A percentile compares a stretch with the other conserved stretches of the same genome.
Conservation (phyloP, 2,329 filamentous ascomycete genomes). For the Fusarium keratoplasticum region DNA sequence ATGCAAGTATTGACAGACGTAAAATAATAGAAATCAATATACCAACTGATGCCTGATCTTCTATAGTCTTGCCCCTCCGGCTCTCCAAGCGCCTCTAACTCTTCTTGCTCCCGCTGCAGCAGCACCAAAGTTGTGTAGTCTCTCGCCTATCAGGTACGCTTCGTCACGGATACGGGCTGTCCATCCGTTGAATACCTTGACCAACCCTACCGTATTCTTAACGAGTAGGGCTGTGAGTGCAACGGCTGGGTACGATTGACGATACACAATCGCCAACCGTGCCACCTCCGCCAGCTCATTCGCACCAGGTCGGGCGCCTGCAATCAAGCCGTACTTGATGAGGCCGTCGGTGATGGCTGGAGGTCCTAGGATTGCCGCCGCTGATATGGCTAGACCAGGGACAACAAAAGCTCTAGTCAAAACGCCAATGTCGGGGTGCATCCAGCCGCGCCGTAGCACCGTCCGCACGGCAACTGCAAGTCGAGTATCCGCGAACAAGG, state of each 20-base stretch:
- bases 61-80: constrained; percentile 48
- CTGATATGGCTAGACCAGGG: constrained; percentile 73
- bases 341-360: constrained; percentile 63
- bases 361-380: constrained; percentile 73
- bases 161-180: constrained; percentile 88
- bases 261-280: constrained; percentile 56
- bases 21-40: constrained; percentile 14
- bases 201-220: constrained; percentile 60
- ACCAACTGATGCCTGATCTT: not conserved
- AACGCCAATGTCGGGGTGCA: constrained; percentile 81
- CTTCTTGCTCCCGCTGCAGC: constrained; percentile 53
- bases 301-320: constrained; percentile 28
- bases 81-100: constrained; percentile 52
- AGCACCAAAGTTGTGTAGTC: constrained; percentile 90
- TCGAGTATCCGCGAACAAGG: constrained; percentile 76
- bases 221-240: constrained; percentile 61
- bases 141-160: constrained; percentile 94
- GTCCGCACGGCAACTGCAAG: constrained; percentile 80
- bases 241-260: constrained; percentile 77
- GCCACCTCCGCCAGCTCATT: constrained; percentile 44
- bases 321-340: constrained; percentile 42
- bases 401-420: constrained; percentile 90
- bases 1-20: not conserved
- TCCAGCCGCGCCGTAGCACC: constrained; percentile 79
- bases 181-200: constrained; percentile 78